Evolutionary conservation across 176 grass and related monocot species (phyloP), one percentile per base, ranked within the genome.

Genomic region (Hordeum vulgare): DNA sequence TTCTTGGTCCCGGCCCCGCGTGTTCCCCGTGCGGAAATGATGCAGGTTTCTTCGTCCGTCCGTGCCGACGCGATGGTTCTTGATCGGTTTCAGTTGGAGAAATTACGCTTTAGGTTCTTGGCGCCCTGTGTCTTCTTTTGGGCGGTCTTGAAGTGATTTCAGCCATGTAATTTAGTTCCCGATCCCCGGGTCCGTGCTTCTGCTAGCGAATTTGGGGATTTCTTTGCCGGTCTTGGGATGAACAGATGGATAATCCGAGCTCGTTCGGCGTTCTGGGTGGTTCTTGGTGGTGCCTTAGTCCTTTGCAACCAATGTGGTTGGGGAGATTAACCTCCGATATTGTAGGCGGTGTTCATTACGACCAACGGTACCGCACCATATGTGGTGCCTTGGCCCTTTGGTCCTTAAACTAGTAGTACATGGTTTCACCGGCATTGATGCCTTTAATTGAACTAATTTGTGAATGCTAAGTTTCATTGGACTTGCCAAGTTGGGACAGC

Each of bases 1-100:
- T 85, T 90, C 79, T 89, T 86, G 65, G 47, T 79, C 82, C 59
- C 59, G 18, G 5, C 7, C 23, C 36, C 75, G 11, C 23, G 41
- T 42, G 9, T 51, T 78, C 67, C 25, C 59, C 67, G 4, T 35
- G 29, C 23, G 25, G 37, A 40, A 39, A 40, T 86, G 78, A 56
- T 27, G 65, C 49, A 15, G 59, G 61, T 83, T 82, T 75, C 49
- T 63, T 83, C 20, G 6, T 37, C 6, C 74, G 5, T 39, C 18
- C 68, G 65, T 66, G 3, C 65, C 45, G 36, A 21, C 27, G 36
- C 66, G 9, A 31, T 35, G 20, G 61, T 80, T 75, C 80, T 86
- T 86, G 59, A 25, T 90, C 80, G 68, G 37, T 29, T 51, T 51
- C 31, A 26, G 17, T 8, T 23, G 6, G 45, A 37, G 27, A 47